phyloP scores from a whole-genome alignment of 1,139 yeast genomes.

The Debaryomyces psychrophilus region DNA sequence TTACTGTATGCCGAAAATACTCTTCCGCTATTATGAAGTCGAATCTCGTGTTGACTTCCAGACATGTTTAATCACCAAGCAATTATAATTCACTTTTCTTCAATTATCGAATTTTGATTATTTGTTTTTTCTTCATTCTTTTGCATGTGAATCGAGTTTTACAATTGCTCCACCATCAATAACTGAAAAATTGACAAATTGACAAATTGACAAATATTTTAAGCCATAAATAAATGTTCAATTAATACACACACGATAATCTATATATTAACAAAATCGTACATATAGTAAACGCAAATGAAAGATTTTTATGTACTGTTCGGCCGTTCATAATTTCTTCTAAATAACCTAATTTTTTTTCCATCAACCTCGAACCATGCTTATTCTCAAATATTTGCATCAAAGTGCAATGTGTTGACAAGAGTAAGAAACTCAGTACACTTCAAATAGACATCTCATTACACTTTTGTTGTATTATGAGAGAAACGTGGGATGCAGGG shows the following conservation, averaged over 20 bases:
- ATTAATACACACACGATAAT: too few species aligned
- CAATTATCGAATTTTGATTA: background rate
- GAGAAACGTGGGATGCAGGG: background rate
- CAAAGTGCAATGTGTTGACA: too few species aligned
- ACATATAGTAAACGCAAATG: background rate
- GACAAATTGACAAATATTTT: too few species aligned
- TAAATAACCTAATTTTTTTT: background rate
- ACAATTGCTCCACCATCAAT: too few species aligned
- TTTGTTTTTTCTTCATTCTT: background rate
- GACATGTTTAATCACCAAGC: background rate
- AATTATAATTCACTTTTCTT: background rate
- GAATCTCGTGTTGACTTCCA: constrained; percentile 13
- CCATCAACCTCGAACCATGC: too few species aligned
- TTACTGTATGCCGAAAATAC: constrained; percentile 33
- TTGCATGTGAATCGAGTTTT: constrained; percentile 1
- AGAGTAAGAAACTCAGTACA: too few species aligned
- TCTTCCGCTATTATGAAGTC: constrained; percentile 27
- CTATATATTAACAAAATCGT: background rate
- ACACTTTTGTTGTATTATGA: too few species aligned
- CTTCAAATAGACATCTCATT: too few species aligned
- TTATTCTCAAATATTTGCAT: too few species aligned
- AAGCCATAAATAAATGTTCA: too few species aligned
- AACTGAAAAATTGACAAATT: too few species aligned
- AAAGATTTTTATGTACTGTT: background rate
- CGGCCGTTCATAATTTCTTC: background rate